phyloP scores from a whole-genome alignment of 306 rosid genomes.

The Medicago ruthenica region DNA sequence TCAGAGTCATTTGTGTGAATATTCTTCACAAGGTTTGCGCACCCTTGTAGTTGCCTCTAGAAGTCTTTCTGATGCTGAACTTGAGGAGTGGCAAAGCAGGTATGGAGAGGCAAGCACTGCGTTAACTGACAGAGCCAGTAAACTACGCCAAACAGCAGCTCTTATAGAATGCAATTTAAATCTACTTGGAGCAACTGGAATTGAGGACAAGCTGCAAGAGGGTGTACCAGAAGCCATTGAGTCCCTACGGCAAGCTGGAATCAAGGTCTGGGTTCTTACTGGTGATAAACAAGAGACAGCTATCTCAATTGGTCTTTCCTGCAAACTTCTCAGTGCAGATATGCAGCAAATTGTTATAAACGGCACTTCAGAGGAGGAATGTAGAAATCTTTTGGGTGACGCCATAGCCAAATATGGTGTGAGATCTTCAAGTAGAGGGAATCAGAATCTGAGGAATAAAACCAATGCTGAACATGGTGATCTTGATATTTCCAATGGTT shows the following conservation, averaged over 20 bases:
- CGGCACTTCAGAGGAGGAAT: conserved; percentile 77
- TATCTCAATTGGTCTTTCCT: conserved; percentile 89
- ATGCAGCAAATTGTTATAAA: conserved; percentile 83
- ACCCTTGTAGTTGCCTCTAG: conserved; percentile 89
- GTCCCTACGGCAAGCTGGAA: conserved; percentile 93
- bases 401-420: conserved; percentile 73
- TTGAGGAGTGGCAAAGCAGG: conserved; percentile 80
- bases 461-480: conserved; percentile 49
- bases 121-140: conserved; percentile 70
- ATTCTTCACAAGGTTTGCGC: conserved; percentile 84
- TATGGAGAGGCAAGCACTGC: conserved; percentile 97
- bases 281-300: conserved; percentile 99
- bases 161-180: conserved; percentile 76
- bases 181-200: conserved; percentile 91
- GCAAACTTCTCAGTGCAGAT: conserved; percentile 81
- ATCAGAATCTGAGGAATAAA: conserved; percentile 45
- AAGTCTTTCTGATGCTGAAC: conserved; percentile 76
- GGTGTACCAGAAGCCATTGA: conserved; percentile 98
- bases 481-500: conserved; percentile 48
- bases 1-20: conserved; percentile 74
- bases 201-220: conserved; percentile 96
- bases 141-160: conserved; percentile 82
- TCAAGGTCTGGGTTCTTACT: conserved; percentile 98
- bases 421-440: conserved; percentile 46
- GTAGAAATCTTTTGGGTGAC: conserved; percentile 71